Percentiles rank a stretch among this genome's conserved stretches.
phyloP scores from a whole-genome alignment of 371 early-diverging fungal genomes.

The Amoeboaphelidium protococcarum region DNA sequence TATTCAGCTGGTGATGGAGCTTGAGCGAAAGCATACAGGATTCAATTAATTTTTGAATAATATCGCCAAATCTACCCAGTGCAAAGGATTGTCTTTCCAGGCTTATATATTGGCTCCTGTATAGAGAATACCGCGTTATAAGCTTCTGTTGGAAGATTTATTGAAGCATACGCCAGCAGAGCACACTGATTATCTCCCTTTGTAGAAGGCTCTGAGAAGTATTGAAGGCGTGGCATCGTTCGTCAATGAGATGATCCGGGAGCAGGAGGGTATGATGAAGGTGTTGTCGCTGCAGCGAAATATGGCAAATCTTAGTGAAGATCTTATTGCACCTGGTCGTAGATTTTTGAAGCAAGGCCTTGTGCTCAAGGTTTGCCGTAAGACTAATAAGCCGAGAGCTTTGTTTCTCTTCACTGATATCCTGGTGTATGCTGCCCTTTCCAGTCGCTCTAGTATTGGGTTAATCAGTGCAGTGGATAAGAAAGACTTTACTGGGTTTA shows the following conservation, averaged over 20 bases:
- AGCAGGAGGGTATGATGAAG: not conserved
- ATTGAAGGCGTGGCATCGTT: not conserved
- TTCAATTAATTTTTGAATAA: no score
- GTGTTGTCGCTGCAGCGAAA: not conserved
- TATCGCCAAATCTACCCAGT: constrained; percentile 11
- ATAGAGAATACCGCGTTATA: not conserved
- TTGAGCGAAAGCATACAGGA: no score
- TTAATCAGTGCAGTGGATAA: no score
- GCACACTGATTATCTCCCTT: not conserved
- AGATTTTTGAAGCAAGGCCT: not conserved
- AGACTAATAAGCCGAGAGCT: not conserved
- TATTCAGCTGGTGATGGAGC: no score
- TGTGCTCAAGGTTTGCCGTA: not conserved
- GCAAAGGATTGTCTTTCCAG: constrained; percentile 5
- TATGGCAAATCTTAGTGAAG: not conserved
- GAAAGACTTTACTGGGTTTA: no score
- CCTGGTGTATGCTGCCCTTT: not conserved
- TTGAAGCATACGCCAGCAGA: not conserved
- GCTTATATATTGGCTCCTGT: not conserved
- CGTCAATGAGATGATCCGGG: not conserved
- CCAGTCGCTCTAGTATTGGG: no score
- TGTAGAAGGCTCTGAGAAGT: not conserved
- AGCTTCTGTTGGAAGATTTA: not conserved
- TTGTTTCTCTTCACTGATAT: not conserved
- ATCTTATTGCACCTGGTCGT: not conserved